Evolutionary conservation across 352 stramenopile species (phyloP).

Genomic region (Blastocystis sp.): DNA sequence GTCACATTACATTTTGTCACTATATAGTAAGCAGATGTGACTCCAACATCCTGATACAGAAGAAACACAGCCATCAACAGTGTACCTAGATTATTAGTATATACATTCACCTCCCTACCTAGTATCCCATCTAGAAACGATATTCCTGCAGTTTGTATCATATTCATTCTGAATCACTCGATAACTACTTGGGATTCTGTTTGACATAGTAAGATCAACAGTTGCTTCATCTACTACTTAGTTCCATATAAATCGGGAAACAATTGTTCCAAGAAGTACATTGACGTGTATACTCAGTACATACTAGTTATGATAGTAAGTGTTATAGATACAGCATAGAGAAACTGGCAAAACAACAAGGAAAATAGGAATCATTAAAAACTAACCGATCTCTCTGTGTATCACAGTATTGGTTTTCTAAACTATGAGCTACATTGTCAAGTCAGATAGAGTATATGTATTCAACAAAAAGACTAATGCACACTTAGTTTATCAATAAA

Average conservation of each 20-base stretch:
- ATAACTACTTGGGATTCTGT: not conserved
- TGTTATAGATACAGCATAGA: not conserved
- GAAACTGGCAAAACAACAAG: not conserved
- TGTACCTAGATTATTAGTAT: not conserved
- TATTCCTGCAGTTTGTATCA: not conserved
- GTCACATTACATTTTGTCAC: slow-evolving; percentile 10
- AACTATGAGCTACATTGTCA: too few relatives aligned
- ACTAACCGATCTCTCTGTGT: too few relatives aligned
- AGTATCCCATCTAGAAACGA: not conserved
- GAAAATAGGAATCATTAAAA: not conserved
- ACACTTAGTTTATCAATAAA: not conserved
- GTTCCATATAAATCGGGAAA: not conserved
- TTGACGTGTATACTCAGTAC: not conserved
- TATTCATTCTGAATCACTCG: not conserved
- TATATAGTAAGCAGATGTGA: not conserved
- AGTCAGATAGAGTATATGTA: too few relatives aligned
- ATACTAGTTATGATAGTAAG: not conserved
- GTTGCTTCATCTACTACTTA: not conserved
- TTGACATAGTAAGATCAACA: not conserved
- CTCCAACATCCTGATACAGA: not conserved
- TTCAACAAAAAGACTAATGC: not conserved
- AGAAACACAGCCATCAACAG: not conserved
- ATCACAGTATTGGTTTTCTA: too few relatives aligned
- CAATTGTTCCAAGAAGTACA: slow-evolving; percentile 26
- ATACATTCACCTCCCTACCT: not conserved